Evolutionary conservation across 108 stramenopile genomes (phyloP), one percentile per base, ranked within the genome.

Genomic region (Nitzschia sp.): DNA sequence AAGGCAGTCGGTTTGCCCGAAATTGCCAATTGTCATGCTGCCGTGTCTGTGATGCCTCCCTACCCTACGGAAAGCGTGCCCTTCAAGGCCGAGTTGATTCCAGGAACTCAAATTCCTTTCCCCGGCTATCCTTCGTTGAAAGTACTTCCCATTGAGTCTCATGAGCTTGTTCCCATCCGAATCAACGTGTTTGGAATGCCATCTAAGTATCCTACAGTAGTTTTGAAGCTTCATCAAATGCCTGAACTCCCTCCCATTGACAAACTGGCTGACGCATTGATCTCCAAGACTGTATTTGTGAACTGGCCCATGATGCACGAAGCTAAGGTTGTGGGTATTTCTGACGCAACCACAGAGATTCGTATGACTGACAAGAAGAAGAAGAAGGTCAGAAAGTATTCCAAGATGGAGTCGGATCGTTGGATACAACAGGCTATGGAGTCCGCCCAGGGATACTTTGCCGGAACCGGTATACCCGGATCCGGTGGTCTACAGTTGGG

Each of bases 231-330:
- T 59, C 85, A 80, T 42, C 50, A 72, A 20, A 75, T 91, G 78
- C 89, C 94, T 0, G 74, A 84, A 56, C 72, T 92, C 22, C 89
- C 91, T 17, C 80, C 81, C 20, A 82, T 87, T 38, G 71, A 77
- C 54, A 62, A 75, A 25, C 57, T 96, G 26, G 92, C 95, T 7
- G 66, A 81, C 12, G 86, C 82, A 50, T 51, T 97, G 20, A 66
- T 98, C 29, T 92, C 89, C 10, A 82, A 83, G 52, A 77, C 82
- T n/a, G 83, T 97, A 26, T 98, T 89, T 71, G 84, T 96, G 41
- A 96, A 97, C 78, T 98, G 96, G 95, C 98, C 98, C 7, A 95
- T 95, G 88, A 96, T 97, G 95, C 96, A 97, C 70, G 96, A 97
- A 83, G 96, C 91, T 8, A 92, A 87, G 70, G 89, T 96, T 29